Evolutionary conservation across 78 protist genomes (phyloP), one percentile per base, ranked within the genome.

Genomic region (Dictyostelium firmibasis): DNA sequence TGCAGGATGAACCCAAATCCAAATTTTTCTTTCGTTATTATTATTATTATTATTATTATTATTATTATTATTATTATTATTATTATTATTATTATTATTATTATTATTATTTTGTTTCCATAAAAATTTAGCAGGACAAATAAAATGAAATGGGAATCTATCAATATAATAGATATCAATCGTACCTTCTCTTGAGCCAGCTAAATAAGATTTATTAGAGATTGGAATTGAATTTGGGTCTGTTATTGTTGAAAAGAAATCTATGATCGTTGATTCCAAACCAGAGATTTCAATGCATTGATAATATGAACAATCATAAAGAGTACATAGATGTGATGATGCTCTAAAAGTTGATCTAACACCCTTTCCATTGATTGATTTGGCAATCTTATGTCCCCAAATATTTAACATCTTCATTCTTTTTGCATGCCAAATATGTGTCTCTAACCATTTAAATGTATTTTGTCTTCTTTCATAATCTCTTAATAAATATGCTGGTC

Each of bases 371-470:
- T 35, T 70, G 23, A 74, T 47, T 84, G 85, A 44, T 29, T 29
- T 25, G 3, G 96, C 96, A 36, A 94, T 86, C 50, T 78, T 94
- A 36, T 83, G 64, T 3, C 92, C 91, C 97, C 97, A 97, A 4
- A 84, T 33, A 41, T 69, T 77, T 23, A 31, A 77, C 97, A 97
- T 97, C 9, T 92, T n/a, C 91, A 92, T 92, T 69, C 98, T 93
- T 85, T 97, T 97, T 36, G 96, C 96, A 78, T 97, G 98, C 98
- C 98, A 97, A 23, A 97, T 74, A 74, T 97, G 98, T 4, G 98
- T 97, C 64, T 92, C 97, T 31, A 97, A 69, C 98, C 98, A 97
- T 43, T 93, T 87, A 36, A 50, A 86, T n/a, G 57, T n/a, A 25
- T 57, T 50, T 60, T 91, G 96, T 84, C 97, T 72, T 79, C 93